These are phyloP conservation scores for Aspergillus panamensis DNA, from an alignment of 495 filamentous ascomycete genomes.

Conservation along the genomic window DNA sequence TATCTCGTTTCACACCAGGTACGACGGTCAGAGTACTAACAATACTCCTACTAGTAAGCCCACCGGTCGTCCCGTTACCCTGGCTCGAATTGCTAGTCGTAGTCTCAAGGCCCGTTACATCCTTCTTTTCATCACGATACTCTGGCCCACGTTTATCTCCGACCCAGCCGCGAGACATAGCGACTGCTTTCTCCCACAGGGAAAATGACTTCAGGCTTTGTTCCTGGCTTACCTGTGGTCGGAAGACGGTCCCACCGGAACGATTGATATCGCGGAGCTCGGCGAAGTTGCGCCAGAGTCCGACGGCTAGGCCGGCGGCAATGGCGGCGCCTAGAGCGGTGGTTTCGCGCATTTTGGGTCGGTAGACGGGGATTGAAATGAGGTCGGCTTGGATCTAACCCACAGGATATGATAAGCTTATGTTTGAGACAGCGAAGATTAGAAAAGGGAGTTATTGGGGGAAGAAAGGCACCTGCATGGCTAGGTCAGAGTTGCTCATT, in stretches of 20 bases:
- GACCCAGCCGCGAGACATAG: conserved; percentile 81
- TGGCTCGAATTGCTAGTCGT: background rate
- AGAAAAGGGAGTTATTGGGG: background rate
- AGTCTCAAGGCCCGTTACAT: background rate
- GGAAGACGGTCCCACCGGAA: conserved; percentile 68
- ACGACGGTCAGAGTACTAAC: conserved; percentile 10
- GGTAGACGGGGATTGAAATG: conserved; percentile 45
- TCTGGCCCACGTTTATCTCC: conserved; percentile 6
- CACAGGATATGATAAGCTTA: background rate
- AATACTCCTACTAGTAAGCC: background rate
- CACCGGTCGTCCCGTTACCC: background rate
- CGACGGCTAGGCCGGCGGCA: conserved; percentile 85
- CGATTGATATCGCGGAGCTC: conserved; percentile 77
- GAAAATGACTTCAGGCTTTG: conserved; percentile 62
- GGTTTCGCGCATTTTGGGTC: conserved; percentile 77
- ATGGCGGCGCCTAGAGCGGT: conserved; percentile 91
- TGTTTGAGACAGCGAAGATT: background rate
- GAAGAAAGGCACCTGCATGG: conserved; percentile 65
- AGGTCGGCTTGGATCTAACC: conserved; percentile 42
- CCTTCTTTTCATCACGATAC: conserved; percentile 5
- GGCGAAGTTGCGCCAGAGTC: conserved; percentile 75
- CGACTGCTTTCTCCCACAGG: conserved; percentile 80
- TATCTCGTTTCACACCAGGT: conserved; percentile 14
- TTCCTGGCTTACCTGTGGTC: conserved; percentile 59
- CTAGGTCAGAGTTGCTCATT: conserved; percentile 87